A percentile compares a stretch with the other conserved stretches of the same genome.
phyloP scores from a whole-genome alignment of 2,329 filamentous ascomycete species.

The Ophiostoma fasciatum region DNA sequence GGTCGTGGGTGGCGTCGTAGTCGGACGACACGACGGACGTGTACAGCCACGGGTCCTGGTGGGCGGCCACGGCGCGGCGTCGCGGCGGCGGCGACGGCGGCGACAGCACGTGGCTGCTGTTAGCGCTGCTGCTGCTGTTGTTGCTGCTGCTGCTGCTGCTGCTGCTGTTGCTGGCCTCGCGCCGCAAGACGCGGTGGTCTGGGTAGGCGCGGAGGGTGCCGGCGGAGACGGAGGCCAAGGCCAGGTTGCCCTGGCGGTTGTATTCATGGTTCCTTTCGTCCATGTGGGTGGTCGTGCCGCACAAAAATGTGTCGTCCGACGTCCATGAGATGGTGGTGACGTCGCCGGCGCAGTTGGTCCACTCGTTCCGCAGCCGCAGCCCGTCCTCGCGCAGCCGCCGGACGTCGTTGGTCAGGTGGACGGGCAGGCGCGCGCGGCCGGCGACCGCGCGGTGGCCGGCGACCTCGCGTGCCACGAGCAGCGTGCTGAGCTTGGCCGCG shows the following conservation, averaged over 20 bases:
- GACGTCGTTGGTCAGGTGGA: constrained; percentile 32
- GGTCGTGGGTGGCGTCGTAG: constrained; percentile 28
- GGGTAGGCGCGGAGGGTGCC: constrained; percentile 35
- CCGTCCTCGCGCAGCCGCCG: constrained; percentile 34
- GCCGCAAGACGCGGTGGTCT: constrained; percentile 42
- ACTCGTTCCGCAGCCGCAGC: constrained; percentile 35
- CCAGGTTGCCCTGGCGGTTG: constrained; percentile 48
- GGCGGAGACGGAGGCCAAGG: constrained; percentile 33
- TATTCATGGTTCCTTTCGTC: constrained; percentile 51
- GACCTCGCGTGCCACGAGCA: constrained; percentile 35
- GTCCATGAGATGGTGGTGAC: constrained; percentile 44
- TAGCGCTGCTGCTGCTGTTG: too few species aligned
- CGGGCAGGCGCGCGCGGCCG: constrained; percentile 22
- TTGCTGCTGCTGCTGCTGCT: too few species aligned
- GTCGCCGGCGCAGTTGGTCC: constrained; percentile 47
- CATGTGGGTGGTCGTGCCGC: constrained; percentile 47
- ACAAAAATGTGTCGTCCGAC: constrained; percentile 38
- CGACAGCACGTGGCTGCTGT: too few species aligned
- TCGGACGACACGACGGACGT: constrained; percentile 49
- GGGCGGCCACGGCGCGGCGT: constrained; percentile 36
- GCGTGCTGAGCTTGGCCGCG: constrained; percentile 20
- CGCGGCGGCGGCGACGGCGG: constrained; percentile 27
- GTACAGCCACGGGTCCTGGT: constrained; percentile 48
- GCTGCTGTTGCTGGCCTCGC: too few species aligned
- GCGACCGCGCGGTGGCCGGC: constrained; percentile 22